A percentile compares a stretch with the other conserved stretches of the same genome.
These are phyloP conservation scores for Kalaharituber pfeilii DNA, from an alignment of 2,329 filamentous ascomycete genomes.

Conservation along the genomic window DNA sequence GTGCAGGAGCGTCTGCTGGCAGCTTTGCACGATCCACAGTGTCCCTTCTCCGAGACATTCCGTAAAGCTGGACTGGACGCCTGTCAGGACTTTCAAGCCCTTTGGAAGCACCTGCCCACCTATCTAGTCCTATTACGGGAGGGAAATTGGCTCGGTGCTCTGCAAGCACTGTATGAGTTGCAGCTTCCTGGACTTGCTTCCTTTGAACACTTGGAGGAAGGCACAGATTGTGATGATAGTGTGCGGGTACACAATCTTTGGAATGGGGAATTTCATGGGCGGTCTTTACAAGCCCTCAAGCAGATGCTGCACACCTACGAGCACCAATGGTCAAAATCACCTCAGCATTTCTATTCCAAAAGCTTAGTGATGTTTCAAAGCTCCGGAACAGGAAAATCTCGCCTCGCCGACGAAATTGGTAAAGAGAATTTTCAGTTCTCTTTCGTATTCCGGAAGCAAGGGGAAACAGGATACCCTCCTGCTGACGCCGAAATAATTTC, in stretches of 20 bases:
- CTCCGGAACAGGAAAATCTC: neutral
- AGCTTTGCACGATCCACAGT: neutral
- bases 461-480: neutral
- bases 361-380: neutral
- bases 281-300: neutral
- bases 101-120: neutral
- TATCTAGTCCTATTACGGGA: neutral
- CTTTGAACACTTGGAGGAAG: neutral
- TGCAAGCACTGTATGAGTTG: neutral
- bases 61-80: neutral
- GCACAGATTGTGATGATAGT: neutral
- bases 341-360: neutral
- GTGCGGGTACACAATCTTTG: neutral
- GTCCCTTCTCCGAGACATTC: neutral
- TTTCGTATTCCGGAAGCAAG: neutral
- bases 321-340: neutral
- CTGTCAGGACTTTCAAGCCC: neutral
- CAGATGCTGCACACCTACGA: neutral
- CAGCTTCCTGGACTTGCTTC: neutral
- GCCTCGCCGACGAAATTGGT: neutral
- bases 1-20: neutral
- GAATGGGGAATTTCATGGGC: neutral
- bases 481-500: neutral
- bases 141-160: neutral
- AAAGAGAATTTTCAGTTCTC: neutral